Evolutionary conservation across 1,284 basidiomycete species (phyloP).

Genomic region (Exobasidium rhododendri): DNA sequence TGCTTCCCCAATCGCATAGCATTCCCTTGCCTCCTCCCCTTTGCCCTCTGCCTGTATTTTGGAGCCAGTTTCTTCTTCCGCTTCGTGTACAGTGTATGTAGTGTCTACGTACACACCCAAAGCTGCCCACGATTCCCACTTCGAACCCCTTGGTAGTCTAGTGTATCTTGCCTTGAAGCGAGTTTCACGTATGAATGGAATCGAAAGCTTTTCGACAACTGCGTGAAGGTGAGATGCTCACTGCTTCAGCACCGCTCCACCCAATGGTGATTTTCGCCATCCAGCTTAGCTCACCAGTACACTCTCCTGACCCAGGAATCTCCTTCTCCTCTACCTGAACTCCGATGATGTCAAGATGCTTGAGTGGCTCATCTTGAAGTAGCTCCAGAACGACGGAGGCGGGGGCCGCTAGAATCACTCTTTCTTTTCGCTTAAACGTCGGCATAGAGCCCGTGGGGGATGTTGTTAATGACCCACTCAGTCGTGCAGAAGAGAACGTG

Average conservation of each 20-base stretch:
- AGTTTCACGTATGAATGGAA: background rate
- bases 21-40: background rate
- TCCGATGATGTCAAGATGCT: background rate
- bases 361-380: background rate
- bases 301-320: background rate
- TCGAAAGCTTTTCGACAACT: background rate
- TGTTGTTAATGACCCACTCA: no score
- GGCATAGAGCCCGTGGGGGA: background rate
- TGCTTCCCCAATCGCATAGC: background rate
- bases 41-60: background rate
- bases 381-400: background rate
- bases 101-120: slow-evolving; percentile 3
- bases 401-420: background rate
- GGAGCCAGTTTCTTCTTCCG: background rate
- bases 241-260: no score
- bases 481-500: no score
- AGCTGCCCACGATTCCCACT: background rate
- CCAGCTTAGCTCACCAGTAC: background rate
- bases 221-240: no score
- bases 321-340: background rate
- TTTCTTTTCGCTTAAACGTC: background rate
- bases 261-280: no score
- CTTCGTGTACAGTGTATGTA: background rate
- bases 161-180: background rate
- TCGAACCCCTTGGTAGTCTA: background rate